Conservation (phyloP, 345 rosid genomes). For the Citropsis articulata region DNA sequence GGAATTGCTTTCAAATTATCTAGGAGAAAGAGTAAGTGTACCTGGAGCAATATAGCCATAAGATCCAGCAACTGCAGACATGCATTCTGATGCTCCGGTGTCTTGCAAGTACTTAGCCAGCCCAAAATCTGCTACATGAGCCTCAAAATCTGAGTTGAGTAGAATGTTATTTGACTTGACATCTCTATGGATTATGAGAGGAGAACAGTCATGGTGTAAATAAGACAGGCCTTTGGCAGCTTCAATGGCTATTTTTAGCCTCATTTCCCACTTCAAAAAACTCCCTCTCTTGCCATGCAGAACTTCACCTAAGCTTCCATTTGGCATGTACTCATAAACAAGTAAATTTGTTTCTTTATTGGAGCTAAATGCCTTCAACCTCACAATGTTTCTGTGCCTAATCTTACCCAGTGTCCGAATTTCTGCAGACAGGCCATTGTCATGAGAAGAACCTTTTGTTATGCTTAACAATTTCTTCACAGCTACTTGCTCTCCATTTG, state of each 20-base stretch:
- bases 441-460: slow-evolving; percentile 64
- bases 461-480: slow-evolving; percentile 77
- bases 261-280: slow-evolving; percentile 62
- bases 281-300: slow-evolving; percentile 78
- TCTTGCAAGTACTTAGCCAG: slow-evolving; percentile 83
- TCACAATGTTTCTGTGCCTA: slow-evolving; percentile 86
- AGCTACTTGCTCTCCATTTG: slow-evolving; percentile 81
- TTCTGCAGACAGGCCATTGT: slow-evolving; percentile 84
- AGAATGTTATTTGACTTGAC: slow-evolving; percentile 92
- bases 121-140: slow-evolving; percentile 97
- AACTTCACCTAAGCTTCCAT: slow-evolving; percentile 92
- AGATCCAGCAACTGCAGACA: slow-evolving; percentile 96
- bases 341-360: slow-evolving; percentile 80
- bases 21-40: slow-evolving; percentile 20
- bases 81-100: slow-evolving; percentile 81
- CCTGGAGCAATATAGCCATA: slow-evolving; percentile 99
- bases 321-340: slow-evolving; percentile 91
- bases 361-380: slow-evolving; percentile 80
- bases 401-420: slow-evolving; percentile 83
- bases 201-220: slow-evolving; percentile 92
- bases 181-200: slow-evolving; percentile 84
- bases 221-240: slow-evolving; percentile 93
- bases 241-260: slow-evolving; percentile 82
- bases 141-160: slow-evolving; percentile 80
- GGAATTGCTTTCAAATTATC: background rate